These are phyloP conservation scores for Xylaria curta DNA, from an alignment of 495 filamentous ascomycete genomes.

Conservation along the genomic window DNA sequence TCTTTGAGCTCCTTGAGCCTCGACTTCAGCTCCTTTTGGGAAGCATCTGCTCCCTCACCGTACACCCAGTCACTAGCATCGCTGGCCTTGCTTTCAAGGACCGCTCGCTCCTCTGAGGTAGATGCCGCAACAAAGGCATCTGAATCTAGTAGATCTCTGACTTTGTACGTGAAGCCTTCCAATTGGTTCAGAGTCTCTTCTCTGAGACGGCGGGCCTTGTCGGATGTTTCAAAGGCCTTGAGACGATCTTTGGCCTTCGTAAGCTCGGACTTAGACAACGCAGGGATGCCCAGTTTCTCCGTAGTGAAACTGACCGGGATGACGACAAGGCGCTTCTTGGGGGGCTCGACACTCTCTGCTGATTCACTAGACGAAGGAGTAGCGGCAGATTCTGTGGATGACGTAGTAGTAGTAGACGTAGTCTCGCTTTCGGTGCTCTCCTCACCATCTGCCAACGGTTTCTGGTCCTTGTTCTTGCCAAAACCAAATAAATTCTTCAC, in stretches of 20 bases:
- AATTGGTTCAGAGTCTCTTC: constrained; percentile 92
- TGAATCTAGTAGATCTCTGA: constrained; percentile 79
- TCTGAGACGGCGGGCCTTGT: constrained; percentile 73
- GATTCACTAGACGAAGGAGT: constrained; percentile 50
- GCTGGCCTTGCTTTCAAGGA: constrained; percentile 67
- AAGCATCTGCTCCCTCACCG: constrained; percentile 77
- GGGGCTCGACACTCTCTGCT: constrained; percentile 47
- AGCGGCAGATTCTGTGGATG: constrained; percentile 45
- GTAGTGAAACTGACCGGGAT: constrained; percentile 72
- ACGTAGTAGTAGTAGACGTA: constrained; percentile 41
- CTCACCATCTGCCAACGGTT: constrained; percentile 70
- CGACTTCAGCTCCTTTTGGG: constrained; percentile 70
- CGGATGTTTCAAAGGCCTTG: constrained; percentile 81
- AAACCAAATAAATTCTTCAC: constrained; percentile 96
- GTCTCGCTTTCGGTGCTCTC: constrained; percentile 56
- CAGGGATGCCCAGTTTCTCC: constrained; percentile 66
- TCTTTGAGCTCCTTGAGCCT: constrained; percentile 74
- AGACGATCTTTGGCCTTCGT: constrained; percentile 73
- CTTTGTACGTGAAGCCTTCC: constrained; percentile 90
- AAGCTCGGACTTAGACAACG: constrained; percentile 62
- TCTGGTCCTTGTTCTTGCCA: constrained; percentile 83
- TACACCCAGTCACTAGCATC: constrained; percentile 90
- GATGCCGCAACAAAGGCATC: constrained; percentile 74
- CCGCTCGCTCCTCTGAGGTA: constrained; percentile 65
- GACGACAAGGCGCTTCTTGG: constrained; percentile 70